Evolutionary conservation across 352 stramenopile species (phyloP), one percentile per base, ranked within the genome.

Genomic region (Pythium brachiatum): DNA sequence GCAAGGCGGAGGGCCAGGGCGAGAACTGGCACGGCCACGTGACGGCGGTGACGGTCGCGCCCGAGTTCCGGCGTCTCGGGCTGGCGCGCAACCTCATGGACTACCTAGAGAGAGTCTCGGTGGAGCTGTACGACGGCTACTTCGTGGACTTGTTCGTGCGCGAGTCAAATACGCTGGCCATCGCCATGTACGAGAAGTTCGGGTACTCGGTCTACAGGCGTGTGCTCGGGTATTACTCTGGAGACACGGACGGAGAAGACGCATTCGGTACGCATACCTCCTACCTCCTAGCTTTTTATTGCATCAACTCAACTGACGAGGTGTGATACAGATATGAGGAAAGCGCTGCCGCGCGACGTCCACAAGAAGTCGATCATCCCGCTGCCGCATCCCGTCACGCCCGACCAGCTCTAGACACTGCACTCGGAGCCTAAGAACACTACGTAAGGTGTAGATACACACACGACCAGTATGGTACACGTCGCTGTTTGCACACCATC

Each of bases 91-190:
- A 91, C 27, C 74, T 99, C 53, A 98, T 99, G 95, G 80, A 96
- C 54, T 90, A 96, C 70, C 87, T 99, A 53, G 94, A 98, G 75
- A 80, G 86, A 43, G 81, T 93, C 16, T 90, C 83, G 9, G 70
- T 86, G 23, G 77, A 90, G 57, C 73, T 90, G 48, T 92, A 86
- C 70, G 91, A 99, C 73, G 94, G 80, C 18, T 99, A 98, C 81
- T 99, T 99, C 81, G 97, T 99, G 52, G 97, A 99, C 70, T 76
- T 99, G n/a, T 99, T 99, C 69, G 97, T 99, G 20, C 83, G 97
- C 26, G 87, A 95, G 20, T 98, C 93, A 39, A 99, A 99, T 82
- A 78, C 72, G 34, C 68, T 96, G 18, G 94, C 94, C 16, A 97
- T 98, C 53, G 64, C 69, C 51, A 98, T 98, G 91, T 98, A 98